A percentile compares a stretch with the other conserved stretches of the same genome.
These are phyloP conservation scores for Xylaria bambusicola DNA, from an alignment of 495 filamentous ascomycete genomes.

Conservation along the genomic window DNA sequence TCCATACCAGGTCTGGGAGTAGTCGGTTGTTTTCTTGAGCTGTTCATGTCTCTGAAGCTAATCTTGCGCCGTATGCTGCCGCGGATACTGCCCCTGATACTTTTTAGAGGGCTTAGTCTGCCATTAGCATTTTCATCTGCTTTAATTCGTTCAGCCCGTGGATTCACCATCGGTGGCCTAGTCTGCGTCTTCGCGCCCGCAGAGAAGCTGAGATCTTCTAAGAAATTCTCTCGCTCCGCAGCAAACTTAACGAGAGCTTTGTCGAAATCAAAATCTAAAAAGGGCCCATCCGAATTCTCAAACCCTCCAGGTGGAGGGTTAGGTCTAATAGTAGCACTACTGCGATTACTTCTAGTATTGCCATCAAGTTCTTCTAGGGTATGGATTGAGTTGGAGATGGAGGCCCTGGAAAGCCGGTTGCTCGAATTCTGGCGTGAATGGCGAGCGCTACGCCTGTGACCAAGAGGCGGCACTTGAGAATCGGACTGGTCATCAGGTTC, in stretches of 20 bases:
- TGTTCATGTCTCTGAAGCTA: conserved; percentile 91
- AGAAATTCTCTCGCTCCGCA: conserved; percentile 86
- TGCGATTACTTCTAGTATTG: conserved; percentile 78
- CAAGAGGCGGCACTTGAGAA: conserved; percentile 41
- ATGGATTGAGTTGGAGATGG: conserved; percentile 61
- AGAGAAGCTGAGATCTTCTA: conserved; percentile 88
- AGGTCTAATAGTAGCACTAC: conserved; percentile 80
- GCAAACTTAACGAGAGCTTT: conserved; percentile 90
- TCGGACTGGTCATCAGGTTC: conserved; percentile 58
- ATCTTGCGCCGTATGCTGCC: conserved; percentile 85
- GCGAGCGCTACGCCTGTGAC: conserved; percentile 56
- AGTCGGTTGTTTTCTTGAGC: conserved; percentile 83
- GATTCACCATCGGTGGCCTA: conserved; percentile 68
- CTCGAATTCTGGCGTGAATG: conserved; percentile 65
- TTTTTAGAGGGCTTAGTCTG: conserved; percentile 51
- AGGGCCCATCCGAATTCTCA: conserved; percentile 24
- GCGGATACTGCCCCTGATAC: conserved; percentile 52
- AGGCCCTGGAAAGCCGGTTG: conserved; percentile 65
- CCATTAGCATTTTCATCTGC: conserved; percentile 64
- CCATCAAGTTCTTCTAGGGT: conserved; percentile 61
- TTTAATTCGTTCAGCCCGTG: conserved; percentile 78
- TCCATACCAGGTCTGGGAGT: conserved; percentile 72
- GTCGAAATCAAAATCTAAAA: conserved; percentile 83
- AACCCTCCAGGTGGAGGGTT: conserved; percentile 43
- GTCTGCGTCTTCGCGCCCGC: conserved; percentile 77